These are phyloP conservation scores for Elaeagnus macrophylla DNA, from an alignment of 306 rosid species.

Conservation along the genomic window DNA sequence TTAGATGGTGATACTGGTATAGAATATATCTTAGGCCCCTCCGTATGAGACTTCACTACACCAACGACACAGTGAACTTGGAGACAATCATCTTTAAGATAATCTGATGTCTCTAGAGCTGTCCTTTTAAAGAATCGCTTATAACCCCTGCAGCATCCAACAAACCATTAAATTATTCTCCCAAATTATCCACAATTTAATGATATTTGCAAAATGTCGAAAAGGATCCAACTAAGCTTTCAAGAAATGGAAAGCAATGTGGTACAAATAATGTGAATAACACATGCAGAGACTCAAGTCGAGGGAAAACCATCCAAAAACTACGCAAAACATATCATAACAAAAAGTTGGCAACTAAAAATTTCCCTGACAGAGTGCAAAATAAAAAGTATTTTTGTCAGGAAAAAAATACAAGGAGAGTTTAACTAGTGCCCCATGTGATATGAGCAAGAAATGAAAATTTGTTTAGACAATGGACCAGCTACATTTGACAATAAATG, in stretches of 20 bases:
- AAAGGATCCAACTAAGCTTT: no score
- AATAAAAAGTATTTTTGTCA: no score
- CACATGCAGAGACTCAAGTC: no score
- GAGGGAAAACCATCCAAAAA: no score
- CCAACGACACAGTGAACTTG: slow-evolving; percentile 69
- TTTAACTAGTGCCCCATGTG: background rate
- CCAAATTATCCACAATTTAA: slow-evolving; percentile 12
- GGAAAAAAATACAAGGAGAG: no score
- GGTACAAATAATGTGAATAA: no score
- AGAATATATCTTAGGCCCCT: slow-evolving; percentile 66
- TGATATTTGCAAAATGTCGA: slow-evolving; percentile 2
- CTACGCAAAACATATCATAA: no score
- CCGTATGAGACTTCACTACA: slow-evolving; percentile 61
- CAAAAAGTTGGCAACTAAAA: no score
- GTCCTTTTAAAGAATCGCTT: slow-evolving; percentile 71
- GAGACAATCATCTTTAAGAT: slow-evolving; percentile 71
- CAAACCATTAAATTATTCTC: slow-evolving; percentile 11
- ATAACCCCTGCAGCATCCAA: slow-evolving; percentile 63
- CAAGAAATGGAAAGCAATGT: no score
- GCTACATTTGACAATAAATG: no score
- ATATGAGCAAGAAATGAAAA: background rate
- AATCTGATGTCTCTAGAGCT: slow-evolving; percentile 61
- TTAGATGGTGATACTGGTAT: slow-evolving; percentile 46
- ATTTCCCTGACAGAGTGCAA: no score
- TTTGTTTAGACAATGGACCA: no score